Evolutionary conservation across 139 green algal species (phyloP).

Genomic region (Nannochloris sp.): DNA sequence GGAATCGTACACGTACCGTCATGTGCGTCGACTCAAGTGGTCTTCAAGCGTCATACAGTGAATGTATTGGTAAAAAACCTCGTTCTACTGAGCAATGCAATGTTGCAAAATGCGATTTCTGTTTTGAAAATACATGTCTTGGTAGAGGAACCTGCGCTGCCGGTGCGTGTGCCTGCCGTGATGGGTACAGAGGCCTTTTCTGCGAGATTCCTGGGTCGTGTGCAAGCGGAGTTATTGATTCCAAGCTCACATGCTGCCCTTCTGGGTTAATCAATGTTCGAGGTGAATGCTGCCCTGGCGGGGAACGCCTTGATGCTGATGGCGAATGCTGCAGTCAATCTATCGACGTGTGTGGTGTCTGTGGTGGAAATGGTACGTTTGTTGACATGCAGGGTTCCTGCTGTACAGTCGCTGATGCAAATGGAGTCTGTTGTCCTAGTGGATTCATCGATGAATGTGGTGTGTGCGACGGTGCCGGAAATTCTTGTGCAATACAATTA

Average conservation of each 20-base stretch:
- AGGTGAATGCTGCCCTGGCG: conserved; percentile 22
- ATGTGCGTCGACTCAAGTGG: conserved; percentile 14
- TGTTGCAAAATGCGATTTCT: conserved; percentile 31
- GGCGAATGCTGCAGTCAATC: conserved; percentile 32
- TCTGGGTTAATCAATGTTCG: conserved; percentile 15
- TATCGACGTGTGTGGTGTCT: conserved; percentile 44
- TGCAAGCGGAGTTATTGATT: conserved; percentile 18
- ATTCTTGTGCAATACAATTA: conserved; percentile 26
- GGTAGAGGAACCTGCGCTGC: conserved; percentile 15
- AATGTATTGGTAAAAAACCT: conserved; percentile 9
- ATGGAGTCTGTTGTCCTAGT: conserved; percentile 37
- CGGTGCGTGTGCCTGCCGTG: conserved; percentile 21
- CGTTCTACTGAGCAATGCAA: conserved; percentile 10
- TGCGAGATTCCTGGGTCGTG: conserved; percentile 31
- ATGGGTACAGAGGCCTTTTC: conserved; percentile 5
- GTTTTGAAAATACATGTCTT: conserved; percentile 21
- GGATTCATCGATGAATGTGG: conserved; percentile 45
- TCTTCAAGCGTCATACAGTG: not conserved
- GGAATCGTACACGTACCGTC: conserved; percentile 13
- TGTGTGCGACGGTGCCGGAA: conserved; percentile 38
- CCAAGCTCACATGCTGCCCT: conserved; percentile 19
- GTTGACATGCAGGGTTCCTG: conserved; percentile 34
- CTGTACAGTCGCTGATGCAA: conserved; percentile 32
- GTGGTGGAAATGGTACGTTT: conserved; percentile 24
- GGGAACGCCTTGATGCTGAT: conserved; percentile 17